A percentile compares a stretch with the other conserved stretches of the same genome.
Evolutionary conservation across 495 filamentous ascomycete species (phyloP).

Genomic region (Penicillium silybi): DNA sequence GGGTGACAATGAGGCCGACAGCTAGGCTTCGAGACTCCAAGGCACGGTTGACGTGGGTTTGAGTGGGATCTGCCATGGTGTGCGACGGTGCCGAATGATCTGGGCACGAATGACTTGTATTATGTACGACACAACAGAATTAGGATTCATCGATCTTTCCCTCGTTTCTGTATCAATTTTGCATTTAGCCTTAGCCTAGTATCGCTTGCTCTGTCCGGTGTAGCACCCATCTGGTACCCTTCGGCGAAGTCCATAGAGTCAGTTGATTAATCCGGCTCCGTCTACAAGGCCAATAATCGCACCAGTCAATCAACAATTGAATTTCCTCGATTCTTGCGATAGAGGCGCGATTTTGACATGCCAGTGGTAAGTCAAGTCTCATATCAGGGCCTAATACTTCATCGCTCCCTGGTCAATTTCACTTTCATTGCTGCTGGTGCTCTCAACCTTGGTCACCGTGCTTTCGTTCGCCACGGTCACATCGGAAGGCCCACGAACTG

Average conservation of each 20-base stretch:
- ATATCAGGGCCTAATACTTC: slow-evolving; percentile 12
- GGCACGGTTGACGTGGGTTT: slow-evolving; percentile 7
- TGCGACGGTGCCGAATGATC: neutral
- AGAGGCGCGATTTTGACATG: neutral
- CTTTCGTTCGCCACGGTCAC: slow-evolving; percentile 23
- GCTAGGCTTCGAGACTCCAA: neutral
- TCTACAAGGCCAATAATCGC: neutral
- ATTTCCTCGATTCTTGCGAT: neutral
- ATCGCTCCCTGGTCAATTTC: slow-evolving; percentile 12
- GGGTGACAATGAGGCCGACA: neutral
- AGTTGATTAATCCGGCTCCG: neutral
- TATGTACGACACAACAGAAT: neutral
- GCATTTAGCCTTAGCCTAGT: too few species aligned
- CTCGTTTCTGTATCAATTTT: neutral
- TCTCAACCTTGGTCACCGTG: slow-evolving; percentile 22
- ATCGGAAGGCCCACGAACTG: slow-evolving; percentile 56
- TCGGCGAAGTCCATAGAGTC: too few species aligned
- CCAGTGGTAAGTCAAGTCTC: neutral
- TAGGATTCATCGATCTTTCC: neutral
- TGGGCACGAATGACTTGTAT: neutral
- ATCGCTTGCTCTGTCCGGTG: too few species aligned
- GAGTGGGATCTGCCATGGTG: neutral
- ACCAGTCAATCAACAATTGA: neutral
- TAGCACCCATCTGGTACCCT: neutral
- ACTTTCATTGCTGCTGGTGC: slow-evolving; percentile 21